Conservation (phyloP, 1,284 basidiomycete species). For the Heliocybe sulcata region DNA sequence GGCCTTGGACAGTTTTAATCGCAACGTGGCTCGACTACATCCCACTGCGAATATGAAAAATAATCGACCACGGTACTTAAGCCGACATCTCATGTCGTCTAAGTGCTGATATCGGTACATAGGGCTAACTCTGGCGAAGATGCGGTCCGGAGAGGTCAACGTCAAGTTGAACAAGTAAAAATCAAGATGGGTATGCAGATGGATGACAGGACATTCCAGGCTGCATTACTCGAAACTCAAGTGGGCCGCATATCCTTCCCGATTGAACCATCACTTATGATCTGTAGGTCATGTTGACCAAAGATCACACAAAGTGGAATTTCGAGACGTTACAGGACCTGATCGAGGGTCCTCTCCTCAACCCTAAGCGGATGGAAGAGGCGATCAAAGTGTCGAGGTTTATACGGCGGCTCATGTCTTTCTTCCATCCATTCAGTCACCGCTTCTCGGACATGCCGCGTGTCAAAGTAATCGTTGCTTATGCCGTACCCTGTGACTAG, state of each 20-base stretch:
- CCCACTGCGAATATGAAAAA: constrained; percentile 41
- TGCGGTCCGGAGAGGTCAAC: constrained; percentile 78
- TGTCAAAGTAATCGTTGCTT: constrained; percentile 44
- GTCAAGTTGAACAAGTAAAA: constrained; percentile 87
- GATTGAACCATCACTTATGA: constrained; percentile 10
- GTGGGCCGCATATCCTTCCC: constrained; percentile 28
- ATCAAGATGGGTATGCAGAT: constrained; percentile 87
- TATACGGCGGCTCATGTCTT: constrained; percentile 80
- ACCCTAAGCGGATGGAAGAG: constrained; percentile 93
- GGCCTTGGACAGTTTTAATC: constrained; percentile 88
- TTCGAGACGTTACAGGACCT: constrained; percentile 85
- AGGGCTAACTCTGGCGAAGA: constrained; percentile 88
- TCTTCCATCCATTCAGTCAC: constrained; percentile 87
- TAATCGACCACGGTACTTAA: constrained; percentile 49
- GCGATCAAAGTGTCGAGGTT: constrained; percentile 89
- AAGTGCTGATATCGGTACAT: constrained; percentile 1
- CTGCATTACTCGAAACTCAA: constrained; percentile 78
- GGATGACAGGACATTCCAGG: constrained; percentile 88
- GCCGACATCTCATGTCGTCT: neutral
- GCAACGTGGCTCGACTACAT: constrained; percentile 68
- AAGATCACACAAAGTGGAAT: constrained; percentile 92
- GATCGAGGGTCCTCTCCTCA: constrained; percentile 88
- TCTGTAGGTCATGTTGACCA: constrained; percentile 73
- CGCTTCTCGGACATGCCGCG: constrained; percentile 82
- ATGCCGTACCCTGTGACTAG: neutral